phyloP scores from a whole-genome alignment of 2,329 filamentous ascomycete genomes.

The Alternaria sp. region DNA sequence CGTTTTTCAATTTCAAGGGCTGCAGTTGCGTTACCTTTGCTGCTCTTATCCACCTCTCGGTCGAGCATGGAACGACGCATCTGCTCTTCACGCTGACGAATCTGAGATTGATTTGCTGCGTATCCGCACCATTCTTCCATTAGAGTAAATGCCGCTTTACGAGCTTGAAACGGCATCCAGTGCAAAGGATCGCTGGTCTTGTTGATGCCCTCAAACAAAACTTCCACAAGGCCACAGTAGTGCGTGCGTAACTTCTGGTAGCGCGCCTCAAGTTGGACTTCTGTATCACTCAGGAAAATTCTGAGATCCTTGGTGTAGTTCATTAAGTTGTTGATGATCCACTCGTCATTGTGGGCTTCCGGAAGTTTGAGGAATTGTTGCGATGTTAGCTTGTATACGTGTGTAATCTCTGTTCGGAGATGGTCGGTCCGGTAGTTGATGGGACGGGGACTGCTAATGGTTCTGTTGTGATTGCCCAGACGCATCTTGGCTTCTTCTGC shows the following conservation, averaged over 20 bases:
- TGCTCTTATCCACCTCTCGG: constrained; percentile 74
- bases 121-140: constrained; percentile 99
- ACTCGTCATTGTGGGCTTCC: constrained; percentile 84
- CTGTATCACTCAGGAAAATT: constrained; percentile 91
- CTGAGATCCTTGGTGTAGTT: constrained; percentile 92
- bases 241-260: constrained; percentile 91
- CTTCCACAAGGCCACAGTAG: constrained; percentile 93
- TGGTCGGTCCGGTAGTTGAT: constrained; percentile 85
- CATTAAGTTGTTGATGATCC: constrained; percentile 87
- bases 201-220: constrained; percentile 90
- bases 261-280: constrained; percentile 93
- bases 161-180: constrained; percentile 97
- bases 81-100: constrained; percentile 81
- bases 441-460: constrained; percentile 76
- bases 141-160: constrained; percentile 92
- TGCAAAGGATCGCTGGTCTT: constrained; percentile 82
- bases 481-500: constrained; percentile 87
- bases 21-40: constrained; percentile 80
- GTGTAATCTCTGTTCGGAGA: constrained; percentile 90
- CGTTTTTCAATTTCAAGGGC: constrained; percentile 97
- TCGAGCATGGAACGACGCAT: constrained; percentile 87
- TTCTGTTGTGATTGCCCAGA: constrained; percentile 78
- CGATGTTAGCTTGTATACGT: constrained; percentile 93
- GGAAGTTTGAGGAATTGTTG: constrained; percentile 84
- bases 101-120: constrained; percentile 86